Percentiles rank a stretch among this genome's conserved stretches.
Conservation (phyloP, 1,284 basidiomycete genomes). For the Amylostereum chailletii region DNA sequence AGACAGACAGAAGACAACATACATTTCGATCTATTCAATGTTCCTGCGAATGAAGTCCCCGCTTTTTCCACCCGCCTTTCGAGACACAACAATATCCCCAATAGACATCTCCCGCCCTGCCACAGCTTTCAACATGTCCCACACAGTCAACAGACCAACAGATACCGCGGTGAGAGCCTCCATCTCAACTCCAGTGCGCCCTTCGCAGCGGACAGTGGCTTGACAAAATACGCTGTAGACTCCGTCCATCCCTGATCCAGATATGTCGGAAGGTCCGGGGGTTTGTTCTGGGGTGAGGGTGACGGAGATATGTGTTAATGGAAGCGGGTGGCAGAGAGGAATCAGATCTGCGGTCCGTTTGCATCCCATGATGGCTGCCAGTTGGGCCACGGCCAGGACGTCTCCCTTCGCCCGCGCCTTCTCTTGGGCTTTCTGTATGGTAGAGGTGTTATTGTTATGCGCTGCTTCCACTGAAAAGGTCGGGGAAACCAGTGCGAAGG, state of each 20-base stretch:
- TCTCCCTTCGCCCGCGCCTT: slow-evolving; percentile 66
- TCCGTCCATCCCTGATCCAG: slow-evolving; percentile 1
- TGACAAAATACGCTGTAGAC: slow-evolving; percentile 50
- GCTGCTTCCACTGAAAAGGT: slow-evolving; percentile 13
- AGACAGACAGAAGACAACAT: no score
- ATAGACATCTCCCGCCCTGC: slow-evolving; percentile 81
- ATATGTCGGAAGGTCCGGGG: neutral
- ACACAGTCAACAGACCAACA: slow-evolving; percentile 73
- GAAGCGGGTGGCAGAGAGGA: slow-evolving; percentile 78
- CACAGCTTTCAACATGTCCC: slow-evolving; percentile 91
- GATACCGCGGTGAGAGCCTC: slow-evolving; percentile 84
- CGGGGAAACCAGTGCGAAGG: slow-evolving; percentile 54
- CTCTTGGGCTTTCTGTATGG: slow-evolving; percentile 25
- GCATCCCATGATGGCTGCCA: slow-evolving; percentile 82
- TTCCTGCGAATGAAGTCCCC: slow-evolving; percentile 44
- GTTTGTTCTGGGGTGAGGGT: slow-evolving; percentile 38
- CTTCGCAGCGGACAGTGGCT: slow-evolving; percentile 65
- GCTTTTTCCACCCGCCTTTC: slow-evolving; percentile 69
- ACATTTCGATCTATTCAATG: neutral
- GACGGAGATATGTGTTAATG: slow-evolving; percentile 63
- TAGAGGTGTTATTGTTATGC: slow-evolving; percentile 6
- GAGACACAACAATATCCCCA: slow-evolving; percentile 53
- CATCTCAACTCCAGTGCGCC: slow-evolving; percentile 89
- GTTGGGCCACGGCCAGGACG: slow-evolving; percentile 69
- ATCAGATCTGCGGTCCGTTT: slow-evolving; percentile 80